Evolutionary conservation across 352 stramenopile genomes (phyloP), one percentile per base, ranked within the genome.

Genomic region (Globisporangium polare): DNA sequence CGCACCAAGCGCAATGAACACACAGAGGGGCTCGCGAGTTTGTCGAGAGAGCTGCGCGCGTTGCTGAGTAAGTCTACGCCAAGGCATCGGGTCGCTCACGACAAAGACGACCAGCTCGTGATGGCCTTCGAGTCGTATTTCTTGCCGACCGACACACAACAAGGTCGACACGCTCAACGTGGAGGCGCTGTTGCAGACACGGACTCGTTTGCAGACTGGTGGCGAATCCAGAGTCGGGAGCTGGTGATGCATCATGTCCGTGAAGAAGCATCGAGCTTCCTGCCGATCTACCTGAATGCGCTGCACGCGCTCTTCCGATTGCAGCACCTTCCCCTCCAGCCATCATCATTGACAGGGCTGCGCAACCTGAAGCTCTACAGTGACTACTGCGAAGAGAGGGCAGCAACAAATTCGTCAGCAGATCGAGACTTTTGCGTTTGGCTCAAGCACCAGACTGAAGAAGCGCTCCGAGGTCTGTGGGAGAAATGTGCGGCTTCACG

Each of bases 271-370:
- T 56, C 76, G 26, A 63, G 69, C 20, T 54, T 85, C 12, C 54
- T 86, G 45, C 66, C 73, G 5, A 46, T 77, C 17, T 72, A 86
- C 33, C 49, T 90, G 22, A 77, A 87, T 63, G 60, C 60, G 18
- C 55, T 90, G 18, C 76, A 83, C 43, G 75, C 80, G n/a, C 66
- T 92, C 1, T 88, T 84, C 47, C 67, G 72, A 4, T 43, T 90
- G 8, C 64, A 78, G 29, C 79, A 86, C 53, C 67, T 75, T 10
- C 67, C 63, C 5, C 63, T 89, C 33, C 24, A 60, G 17, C 12
- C 33, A 10, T 20, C 58, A 29, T 73, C 72, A 46, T 53, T 75
- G 0, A 60, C 63, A 3, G 74, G 78, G 18, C 46, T 90, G 35
- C 71, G 77, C 51, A 72, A 76, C 15, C 39, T 92, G 13, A 76